phyloP scores from a whole-genome alignment of 2,329 filamentous ascomycete genomes.

The Chaetomiaceae sp. region DNA sequence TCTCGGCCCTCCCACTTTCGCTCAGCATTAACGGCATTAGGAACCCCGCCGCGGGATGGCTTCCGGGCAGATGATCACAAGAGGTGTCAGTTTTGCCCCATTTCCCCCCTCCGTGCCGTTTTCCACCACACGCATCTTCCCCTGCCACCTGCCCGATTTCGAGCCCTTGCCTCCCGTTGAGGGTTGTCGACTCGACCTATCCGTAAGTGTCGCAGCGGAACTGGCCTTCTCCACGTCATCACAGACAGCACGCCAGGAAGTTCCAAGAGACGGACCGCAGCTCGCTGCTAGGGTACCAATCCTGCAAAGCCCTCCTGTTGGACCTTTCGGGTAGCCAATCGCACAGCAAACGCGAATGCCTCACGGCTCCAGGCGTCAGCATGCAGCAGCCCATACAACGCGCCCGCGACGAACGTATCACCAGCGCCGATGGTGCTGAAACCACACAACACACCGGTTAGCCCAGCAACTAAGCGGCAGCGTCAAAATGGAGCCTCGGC shows the following conservation, averaged over 20 bases:
- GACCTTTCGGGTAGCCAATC: conserved; percentile 64
- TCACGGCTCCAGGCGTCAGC: conserved; percentile 41
- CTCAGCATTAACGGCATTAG: not conserved
- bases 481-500: conserved; percentile 1
- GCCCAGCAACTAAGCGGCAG: no score
- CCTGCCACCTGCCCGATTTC: conserved; percentile 6
- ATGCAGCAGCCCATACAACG: conserved; percentile 55
- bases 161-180: not conserved
- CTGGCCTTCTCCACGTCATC: conserved; percentile 13
- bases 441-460: conserved; percentile 14
- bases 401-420: conserved; percentile 70
- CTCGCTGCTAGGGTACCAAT: conserved; percentile 34
- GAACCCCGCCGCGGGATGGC: conserved; percentile 19
- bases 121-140: conserved; percentile 4
- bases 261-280: not conserved
- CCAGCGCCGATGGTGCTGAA: conserved; percentile 66
- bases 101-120: not conserved
- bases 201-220: not conserved
- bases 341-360: conserved; percentile 57
- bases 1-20: not conserved
- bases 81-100: conserved; percentile 9
- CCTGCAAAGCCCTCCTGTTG: conserved; percentile 59
- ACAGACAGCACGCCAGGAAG: no score
- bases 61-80: conserved; percentile 20
- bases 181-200: conserved; percentile 2